A percentile compares a stretch with the other conserved stretches of the same genome.
Evolutionary conservation across 345 rosid genomes (phyloP).

Genomic region (Brassica juncea): DNA sequence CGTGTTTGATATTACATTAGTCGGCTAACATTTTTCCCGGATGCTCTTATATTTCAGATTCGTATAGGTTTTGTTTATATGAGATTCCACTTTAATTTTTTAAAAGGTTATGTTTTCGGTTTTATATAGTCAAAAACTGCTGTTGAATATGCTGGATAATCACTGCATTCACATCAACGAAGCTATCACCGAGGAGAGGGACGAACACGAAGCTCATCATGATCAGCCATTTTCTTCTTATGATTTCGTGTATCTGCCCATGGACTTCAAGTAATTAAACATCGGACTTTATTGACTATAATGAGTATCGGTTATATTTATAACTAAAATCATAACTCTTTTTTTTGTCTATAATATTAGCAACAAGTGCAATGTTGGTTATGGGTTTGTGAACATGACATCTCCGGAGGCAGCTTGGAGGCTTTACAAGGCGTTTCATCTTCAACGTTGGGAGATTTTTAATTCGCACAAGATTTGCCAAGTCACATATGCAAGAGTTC

Average conservation of each 20-base stretch:
- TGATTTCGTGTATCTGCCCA: conserved; percentile 95
- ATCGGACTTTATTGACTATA: background rate
- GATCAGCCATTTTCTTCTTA: conserved; percentile 73
- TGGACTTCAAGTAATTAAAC: conserved; percentile 83
- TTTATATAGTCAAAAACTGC: conserved; percentile 61
- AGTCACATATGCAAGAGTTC: conserved; percentile 90
- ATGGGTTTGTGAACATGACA: conserved; percentile 99
- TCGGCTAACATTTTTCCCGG: conserved; percentile 26
- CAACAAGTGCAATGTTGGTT: conserved; percentile 98
- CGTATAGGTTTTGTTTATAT: conserved; percentile 2
- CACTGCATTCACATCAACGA: conserved; percentile 93
- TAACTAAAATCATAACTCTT: background rate
- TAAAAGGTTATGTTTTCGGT: background rate
- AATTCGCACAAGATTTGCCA: conserved; percentile 93
- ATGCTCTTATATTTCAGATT: conserved; percentile 20
- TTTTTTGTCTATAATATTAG: conserved; percentile 40
- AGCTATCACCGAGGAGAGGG: conserved; percentile 44
- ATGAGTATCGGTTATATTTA: background rate
- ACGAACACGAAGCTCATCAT: conserved; percentile 42
- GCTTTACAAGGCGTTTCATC: conserved; percentile 85
- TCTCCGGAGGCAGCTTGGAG: conserved; percentile 79
- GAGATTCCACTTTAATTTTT: conserved; percentile 11
- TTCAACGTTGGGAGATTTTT: conserved; percentile 92
- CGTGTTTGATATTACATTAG: conserved; percentile 31
- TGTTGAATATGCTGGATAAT: conserved; percentile 89